Base-by-base conservation (phyloP, 2,329 filamentous ascomycete species). In the Calonectria multiphialidica region DNA sequence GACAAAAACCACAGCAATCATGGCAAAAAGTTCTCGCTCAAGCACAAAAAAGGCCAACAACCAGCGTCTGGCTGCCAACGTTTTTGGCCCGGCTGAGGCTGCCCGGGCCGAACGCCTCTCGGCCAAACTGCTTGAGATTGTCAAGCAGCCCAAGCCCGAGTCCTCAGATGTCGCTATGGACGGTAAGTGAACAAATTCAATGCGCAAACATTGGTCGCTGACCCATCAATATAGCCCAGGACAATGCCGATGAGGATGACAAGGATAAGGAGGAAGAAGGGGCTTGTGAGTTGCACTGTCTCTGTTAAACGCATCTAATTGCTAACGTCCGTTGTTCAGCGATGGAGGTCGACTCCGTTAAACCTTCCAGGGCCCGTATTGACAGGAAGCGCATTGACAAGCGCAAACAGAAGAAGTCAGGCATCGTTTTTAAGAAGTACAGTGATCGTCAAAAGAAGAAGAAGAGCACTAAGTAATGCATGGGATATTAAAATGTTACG, bases 11-110 rank as follows among this genome's bases (percentile, higher is more conserved):
- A 74, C 66, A 28, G 50, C 66, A 82, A 89, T 68, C 78, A 98
- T 98, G 96, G 96, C 96, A 28, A 98, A 98, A 84, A 94, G 94
- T 82, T 88, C 94, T 73, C 90, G 96, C 83, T 91, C 96, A 76
- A 97, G 93, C 82, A 88, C 90, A 76, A 91, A 89, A 80, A 98
- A 98, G 87, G 89, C 89, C 80, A 98, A 98, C 87, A 95, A 95
- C 86, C 89, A 90, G 78, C 93, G 91, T 79, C 89, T 98, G 76
- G 96, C 96, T 84, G 88, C 90, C 76, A 92, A 91, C 76, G 93
- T 98, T 76, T 98, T 98, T 84, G 94, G 93, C 1, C 96, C 96
- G 18, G 92, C 92, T 68, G 95, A 96, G 83, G 87, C 89, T 79
- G 95, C 94, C 55, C 91, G 96, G 78, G 93, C 92, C 66, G 93